These are phyloP conservation scores for Pichia californica DNA, from an alignment of 805 yeast species.

Conservation along the genomic window DNA sequence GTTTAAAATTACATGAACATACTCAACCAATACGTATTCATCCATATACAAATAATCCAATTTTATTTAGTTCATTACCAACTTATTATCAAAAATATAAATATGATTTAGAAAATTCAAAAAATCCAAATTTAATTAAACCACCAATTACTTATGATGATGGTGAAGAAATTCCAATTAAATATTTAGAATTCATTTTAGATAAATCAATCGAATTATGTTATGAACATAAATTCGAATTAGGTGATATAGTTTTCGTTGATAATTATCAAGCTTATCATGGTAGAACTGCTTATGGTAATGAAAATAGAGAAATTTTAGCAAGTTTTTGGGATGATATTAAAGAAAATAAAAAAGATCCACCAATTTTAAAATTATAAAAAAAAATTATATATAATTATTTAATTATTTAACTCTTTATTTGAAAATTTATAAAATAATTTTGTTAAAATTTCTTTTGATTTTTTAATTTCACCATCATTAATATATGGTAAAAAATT, in stretches of 20 bases:
- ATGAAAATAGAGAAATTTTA: conserved; percentile 18
- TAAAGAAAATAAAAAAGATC: background rate
- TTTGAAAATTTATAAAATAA: conserved; percentile 13
- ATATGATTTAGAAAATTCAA: background rate
- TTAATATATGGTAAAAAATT: conserved; percentile 5
- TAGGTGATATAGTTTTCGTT: conserved; percentile 20
- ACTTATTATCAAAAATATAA: conserved; percentile 16
- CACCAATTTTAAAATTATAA: background rate
- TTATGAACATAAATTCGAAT: conserved; percentile 17
- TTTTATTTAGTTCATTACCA: conserved; percentile 22
- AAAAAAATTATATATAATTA: no score
- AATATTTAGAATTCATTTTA: conserved; percentile 19
- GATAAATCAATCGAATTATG: conserved; percentile 20
- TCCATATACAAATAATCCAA: conserved; percentile 13
- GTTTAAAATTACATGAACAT: conserved; percentile 7
- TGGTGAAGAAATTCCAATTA: conserved; percentile 18
- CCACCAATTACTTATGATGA: conserved; percentile 18
- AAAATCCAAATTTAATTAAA: background rate
- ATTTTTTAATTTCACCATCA: background rate
- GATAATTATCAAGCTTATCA: conserved; percentile 23
- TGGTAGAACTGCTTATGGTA: conserved; percentile 20
- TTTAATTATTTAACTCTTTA: conserved; percentile 2
- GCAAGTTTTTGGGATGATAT: conserved; percentile 21
- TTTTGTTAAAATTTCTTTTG: conserved; percentile 4
- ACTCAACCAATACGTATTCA: conserved; percentile 8